Base-by-base conservation (phyloP, 2,329 filamentous ascomycete genomes). In the Onygena corvina region DNA sequence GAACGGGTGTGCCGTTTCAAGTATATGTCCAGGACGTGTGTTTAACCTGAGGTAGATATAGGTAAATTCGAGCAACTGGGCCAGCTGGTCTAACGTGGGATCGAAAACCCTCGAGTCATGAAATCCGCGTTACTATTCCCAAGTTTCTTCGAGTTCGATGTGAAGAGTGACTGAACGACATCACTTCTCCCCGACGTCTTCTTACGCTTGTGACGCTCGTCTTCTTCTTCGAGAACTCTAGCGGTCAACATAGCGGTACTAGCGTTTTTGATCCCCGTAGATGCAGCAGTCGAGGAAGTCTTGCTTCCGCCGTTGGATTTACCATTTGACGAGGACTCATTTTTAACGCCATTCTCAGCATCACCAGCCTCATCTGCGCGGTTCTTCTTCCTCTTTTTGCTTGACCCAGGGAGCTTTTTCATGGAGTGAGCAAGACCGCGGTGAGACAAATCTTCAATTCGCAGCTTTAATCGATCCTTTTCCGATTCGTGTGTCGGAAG, bases 201-300 rank as follows among this genome's bases (percentile, higher is more conserved):
- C 53, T 85, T 74, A 56, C 82, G 73, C 68, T 90, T 94, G 56
- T 87, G 88, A 50, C 77, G 75, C 59, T 84, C 80, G 46, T 90
- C 84, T 63, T 95, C 86, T 60, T 96, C 90, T 20, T 84, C 83
- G 21, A 96, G 65, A 0, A 98, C 89, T 57, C 82, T 88, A 0
- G 84, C 85, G 0, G 90, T 94, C 36, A 98, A 68, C 2, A 81
- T 84, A 0, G 90, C 89, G 0, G 92, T 92, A 49, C 86, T 77
- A 0, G 86, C 73, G 58, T 96, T 94, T 64, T 94, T 94, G 65
- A 96, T 94, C 8, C 83, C 80, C 48, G 74, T 67, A 3, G 56
- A 53, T 21, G 57, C 49, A 71, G 65, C 63, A 18, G 27, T 46
- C 4, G 67, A 54, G 1, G 64, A 63, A 16, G 60, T 59, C 42